phyloP scores from a whole-genome alignment of 2,329 filamentous ascomycete species.

The Botrytis deweyae region DNA sequence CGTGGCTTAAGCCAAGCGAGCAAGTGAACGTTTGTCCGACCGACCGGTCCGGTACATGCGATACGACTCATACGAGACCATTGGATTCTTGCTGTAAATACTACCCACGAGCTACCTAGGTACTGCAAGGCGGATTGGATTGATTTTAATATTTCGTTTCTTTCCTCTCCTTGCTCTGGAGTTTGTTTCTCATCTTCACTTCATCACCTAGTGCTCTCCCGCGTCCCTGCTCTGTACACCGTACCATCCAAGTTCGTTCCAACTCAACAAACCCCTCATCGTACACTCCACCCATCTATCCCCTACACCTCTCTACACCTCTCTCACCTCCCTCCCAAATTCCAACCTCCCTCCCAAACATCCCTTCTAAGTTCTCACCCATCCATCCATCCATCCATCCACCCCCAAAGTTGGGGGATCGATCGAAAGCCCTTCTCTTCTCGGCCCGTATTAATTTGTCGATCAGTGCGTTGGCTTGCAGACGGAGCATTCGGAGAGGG shows the following conservation, averaged over 20 bases:
- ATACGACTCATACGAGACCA: too few species aligned
- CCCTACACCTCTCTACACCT: background rate
- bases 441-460: conserved; percentile 13
- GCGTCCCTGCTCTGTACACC: background rate
- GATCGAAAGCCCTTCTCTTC: background rate
- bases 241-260: background rate
- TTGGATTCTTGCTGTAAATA: too few species aligned
- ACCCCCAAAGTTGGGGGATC: background rate
- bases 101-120: too few species aligned
- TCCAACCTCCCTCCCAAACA: background rate
- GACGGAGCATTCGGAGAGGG: background rate
- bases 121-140: too few species aligned
- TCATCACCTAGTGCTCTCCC: background rate
- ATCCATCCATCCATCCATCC: too few species aligned
- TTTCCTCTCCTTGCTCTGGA: background rate
- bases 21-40: background rate
- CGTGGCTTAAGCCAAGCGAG: conserved; percentile 6
- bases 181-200: background rate
- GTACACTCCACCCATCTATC: too few species aligned
- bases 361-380: background rate
- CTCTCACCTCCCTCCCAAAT: background rate
- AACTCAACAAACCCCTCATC: background rate
- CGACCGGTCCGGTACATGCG: too few species aligned
- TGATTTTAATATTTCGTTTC: too few species aligned
- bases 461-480: conserved; percentile 10